Evolutionary conservation across 306 rosid species (phyloP), one percentile per base, ranked within the genome.

Genomic region (Purshia tridentata): DNA sequence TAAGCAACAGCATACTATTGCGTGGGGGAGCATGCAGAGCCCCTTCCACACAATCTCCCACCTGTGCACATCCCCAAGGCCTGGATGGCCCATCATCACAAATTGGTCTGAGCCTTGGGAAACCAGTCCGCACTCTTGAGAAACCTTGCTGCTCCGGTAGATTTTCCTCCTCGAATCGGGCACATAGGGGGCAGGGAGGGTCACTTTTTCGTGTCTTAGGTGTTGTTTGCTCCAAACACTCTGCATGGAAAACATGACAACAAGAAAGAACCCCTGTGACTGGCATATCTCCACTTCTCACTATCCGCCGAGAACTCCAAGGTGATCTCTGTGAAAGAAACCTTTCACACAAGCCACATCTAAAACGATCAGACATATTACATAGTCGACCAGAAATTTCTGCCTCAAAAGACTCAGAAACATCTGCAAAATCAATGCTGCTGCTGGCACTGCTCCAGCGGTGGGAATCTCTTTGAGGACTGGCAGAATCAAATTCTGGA

Each of bases 271-370:
- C 92, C 41, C 95, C 93, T 0, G 91, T 76, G 5, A 87, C 81
- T 19, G 97, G 97, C 96, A 94, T 87, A 87, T 91, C 96, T 48
- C 89, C 86, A 75, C 97, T 91, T 81, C 89, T 89, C 78, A 91
- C 96, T 37, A 94, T 94, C 16, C 96, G 80, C 20, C 90, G 91
- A 50, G 89, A 83, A 78, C 96, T 84, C 97, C 97, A 94, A 16
- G 96, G 97, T 0, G 96, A 94, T 76, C 91, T 87, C 50, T 86
- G 97, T 5, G 93, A 89, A 40, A 91, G 89, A 77, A 77, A 83
- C 72, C 86, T 88, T 78, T 83, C 93, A 67, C 99, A 94, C 80
- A 91, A 75, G 73, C 91, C 79, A 63, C 96, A 94, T 52, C 86
- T 88, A 50, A 78, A 84, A 80, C 89, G 84, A 78, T 82, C 87